Evolutionary conservation across 495 filamentous ascomycete species (phyloP).

Genomic region (Terfezia claveryi): DNA sequence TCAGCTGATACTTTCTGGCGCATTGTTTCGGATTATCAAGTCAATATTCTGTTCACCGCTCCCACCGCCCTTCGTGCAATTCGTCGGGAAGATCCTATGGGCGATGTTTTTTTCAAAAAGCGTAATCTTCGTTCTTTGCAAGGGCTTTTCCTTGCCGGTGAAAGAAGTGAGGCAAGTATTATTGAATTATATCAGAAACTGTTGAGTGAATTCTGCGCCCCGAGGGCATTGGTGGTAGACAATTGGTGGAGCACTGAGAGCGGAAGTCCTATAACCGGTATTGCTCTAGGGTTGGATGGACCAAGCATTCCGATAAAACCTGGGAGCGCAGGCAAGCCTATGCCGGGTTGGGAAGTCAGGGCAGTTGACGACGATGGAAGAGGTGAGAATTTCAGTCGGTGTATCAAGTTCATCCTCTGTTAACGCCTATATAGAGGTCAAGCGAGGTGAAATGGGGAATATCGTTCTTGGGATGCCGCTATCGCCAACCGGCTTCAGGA

Average conservation of each 20-base stretch:
- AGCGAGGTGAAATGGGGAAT: slow-evolving; percentile 60
- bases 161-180: slow-evolving; percentile 73
- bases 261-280: slow-evolving; percentile 68
- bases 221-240: slow-evolving; percentile 51
- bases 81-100: slow-evolving; percentile 59
- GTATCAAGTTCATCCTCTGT: too few species aligned
- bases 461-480: slow-evolving; percentile 67
- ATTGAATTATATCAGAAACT: slow-evolving; percentile 56
- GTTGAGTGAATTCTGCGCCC: slow-evolving; percentile 37
- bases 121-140: slow-evolving; percentile 45
- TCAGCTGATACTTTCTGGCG: slow-evolving; percentile 76
- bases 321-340: slow-evolving; percentile 67
- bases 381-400: neutral
- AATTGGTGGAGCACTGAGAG: slow-evolving; percentile 96
- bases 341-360: slow-evolving; percentile 75
- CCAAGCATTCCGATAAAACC: slow-evolving; percentile 34
- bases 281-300: slow-evolving; percentile 31
- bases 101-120: slow-evolving; percentile 33
- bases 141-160: slow-evolving; percentile 69
- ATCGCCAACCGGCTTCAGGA: slow-evolving; percentile 66
- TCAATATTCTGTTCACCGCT: slow-evolving; percentile 65
- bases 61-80: slow-evolving; percentile 77
- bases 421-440: slow-evolving; percentile 26
- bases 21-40: slow-evolving; percentile 61
- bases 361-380: slow-evolving; percentile 58